Conservation (phyloP, 352 stramenopile genomes). For the Pythium insidiosum region DNA sequence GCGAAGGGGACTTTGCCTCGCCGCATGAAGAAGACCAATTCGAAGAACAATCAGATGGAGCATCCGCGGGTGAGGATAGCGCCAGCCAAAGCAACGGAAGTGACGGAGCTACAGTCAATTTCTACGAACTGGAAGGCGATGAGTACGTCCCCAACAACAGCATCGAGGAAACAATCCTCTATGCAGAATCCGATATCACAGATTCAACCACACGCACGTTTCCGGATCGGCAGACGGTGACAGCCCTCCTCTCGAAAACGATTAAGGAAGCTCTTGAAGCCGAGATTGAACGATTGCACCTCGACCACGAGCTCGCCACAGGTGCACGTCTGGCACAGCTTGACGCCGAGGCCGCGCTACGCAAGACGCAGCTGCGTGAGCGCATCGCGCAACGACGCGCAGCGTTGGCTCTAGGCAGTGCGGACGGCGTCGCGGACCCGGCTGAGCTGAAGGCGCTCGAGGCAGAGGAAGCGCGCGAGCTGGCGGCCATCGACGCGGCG, state of each 20-base stretch:
- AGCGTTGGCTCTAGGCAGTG: not conserved
- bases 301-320: not conserved
- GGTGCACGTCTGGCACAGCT: not conserved
- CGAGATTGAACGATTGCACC: not conserved
- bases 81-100: not conserved
- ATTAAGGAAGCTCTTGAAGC: not conserved
- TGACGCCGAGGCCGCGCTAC: conserved; percentile 3
- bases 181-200: no score
- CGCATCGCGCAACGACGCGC: conserved; percentile 9
- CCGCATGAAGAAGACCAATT: conserved; percentile 14
- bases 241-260: not conserved
- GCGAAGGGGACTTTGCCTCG: conserved; percentile 37
- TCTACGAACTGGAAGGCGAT: not conserved
- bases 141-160: not conserved
- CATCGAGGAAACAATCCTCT: not conserved
- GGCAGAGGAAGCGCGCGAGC: conserved; percentile 13
- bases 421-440: conserved; percentile 2
- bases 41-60: conserved; percentile 16
- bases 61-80: conserved; percentile 1
- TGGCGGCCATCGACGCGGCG: conserved; percentile 1
- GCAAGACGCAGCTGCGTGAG: conserved; percentile 7
- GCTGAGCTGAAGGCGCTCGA: conserved; percentile 4
- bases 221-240: not conserved
- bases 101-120: conserved; percentile 1
- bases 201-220: no score